Evolutionary conservation across 2,329 filamentous ascomycete species (phyloP).

Genomic region (Curvularia verruculosa): DNA sequence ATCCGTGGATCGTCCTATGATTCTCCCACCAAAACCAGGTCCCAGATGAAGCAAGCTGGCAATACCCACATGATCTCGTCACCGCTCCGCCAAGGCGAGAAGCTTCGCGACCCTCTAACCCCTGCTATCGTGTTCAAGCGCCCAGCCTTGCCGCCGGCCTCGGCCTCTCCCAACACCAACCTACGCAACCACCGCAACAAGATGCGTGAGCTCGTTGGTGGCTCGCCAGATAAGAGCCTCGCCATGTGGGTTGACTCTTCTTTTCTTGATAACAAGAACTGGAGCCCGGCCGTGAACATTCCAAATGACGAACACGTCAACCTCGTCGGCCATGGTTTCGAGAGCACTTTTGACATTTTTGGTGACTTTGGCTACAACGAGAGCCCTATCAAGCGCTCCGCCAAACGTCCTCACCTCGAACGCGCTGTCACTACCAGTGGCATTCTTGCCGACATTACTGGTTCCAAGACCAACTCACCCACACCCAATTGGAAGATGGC

Average conservation of each 20-base stretch:
- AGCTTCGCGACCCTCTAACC: slow-evolving; percentile 67
- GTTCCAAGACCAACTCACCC: slow-evolving; percentile 55
- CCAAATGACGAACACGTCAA: slow-evolving; percentile 64
- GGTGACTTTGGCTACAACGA: slow-evolving; percentile 56
- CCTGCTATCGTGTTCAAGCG: slow-evolving; percentile 82
- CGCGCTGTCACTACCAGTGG: slow-evolving; percentile 67
- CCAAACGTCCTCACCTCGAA: slow-evolving; percentile 65
- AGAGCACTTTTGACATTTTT: slow-evolving; percentile 68
- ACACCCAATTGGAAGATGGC: slow-evolving; percentile 45
- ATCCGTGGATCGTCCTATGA: slow-evolving; percentile 92
- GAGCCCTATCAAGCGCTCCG: slow-evolving; percentile 69
- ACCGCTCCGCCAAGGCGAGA: slow-evolving; percentile 47
- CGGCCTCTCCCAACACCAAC: slow-evolving; percentile 91
- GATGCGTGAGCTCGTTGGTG: slow-evolving; percentile 75
- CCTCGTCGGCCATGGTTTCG: slow-evolving; percentile 56
- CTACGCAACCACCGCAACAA: slow-evolving; percentile 84
- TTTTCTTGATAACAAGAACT: slow-evolving; percentile 48
- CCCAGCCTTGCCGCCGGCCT: slow-evolving; percentile 68
- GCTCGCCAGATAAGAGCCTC: slow-evolving; percentile 70
- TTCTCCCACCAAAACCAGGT: slow-evolving; percentile 77
- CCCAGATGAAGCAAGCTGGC: slow-evolving; percentile 57
- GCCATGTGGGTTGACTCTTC: slow-evolving; percentile 62
- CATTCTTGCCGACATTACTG: slow-evolving; percentile 66
- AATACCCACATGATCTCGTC: slow-evolving; percentile 48
- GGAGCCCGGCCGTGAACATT: slow-evolving; percentile 71